Evolutionary conservation across 257 asterid genomes (phyloP), one percentile per base, ranked within the genome.

Genomic region (Dorcoceras hygrometricum): DNA sequence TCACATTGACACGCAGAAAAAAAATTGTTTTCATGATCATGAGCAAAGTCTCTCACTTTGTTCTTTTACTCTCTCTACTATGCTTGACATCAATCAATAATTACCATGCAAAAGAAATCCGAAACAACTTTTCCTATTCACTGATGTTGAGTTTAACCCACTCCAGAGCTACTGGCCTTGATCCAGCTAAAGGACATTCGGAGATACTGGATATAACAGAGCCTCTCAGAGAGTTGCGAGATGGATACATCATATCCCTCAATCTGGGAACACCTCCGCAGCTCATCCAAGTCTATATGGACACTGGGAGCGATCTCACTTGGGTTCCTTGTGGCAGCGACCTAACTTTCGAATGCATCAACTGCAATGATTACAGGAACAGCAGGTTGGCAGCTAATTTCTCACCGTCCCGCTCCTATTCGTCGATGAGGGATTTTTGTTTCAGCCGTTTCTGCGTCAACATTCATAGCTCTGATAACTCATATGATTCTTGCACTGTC

Each of bases 261-360:
- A 80, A 76, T 60, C 58, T 88, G 62, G 96, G 96, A 6, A 83
- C 89, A 73, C 96, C 96, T 66, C 72, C 90, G 27, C 96, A 88
- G 70, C 50, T 69, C 71, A 79, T 88, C 63, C 90, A 88, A 64
- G 86, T 74, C 0, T 84, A 76, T 57, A 67, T 88, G 75, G 90
- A 86, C 43, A 88, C 88, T 0, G 94, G 96, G n/a, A 88, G 94
- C 63, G 91, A 88, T 69, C 87, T 88, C 12, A 84, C 93, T 19
- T 88, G 96, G 96, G 91, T 88, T 46, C 96, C 93, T 8, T 86
- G 94, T 75, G 91, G 90, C 0, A 86, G 90, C 0, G 84, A 77
- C 55, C 65, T 80, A 22, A 75, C 89, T 1, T 84, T 88, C 62
- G 87, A 82, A 8, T 88, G 96, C 85, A 71, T 86, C 18, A 89